phyloP scores from a whole-genome alignment of 306 rosid genomes.

The Dryas drummondii region DNA sequence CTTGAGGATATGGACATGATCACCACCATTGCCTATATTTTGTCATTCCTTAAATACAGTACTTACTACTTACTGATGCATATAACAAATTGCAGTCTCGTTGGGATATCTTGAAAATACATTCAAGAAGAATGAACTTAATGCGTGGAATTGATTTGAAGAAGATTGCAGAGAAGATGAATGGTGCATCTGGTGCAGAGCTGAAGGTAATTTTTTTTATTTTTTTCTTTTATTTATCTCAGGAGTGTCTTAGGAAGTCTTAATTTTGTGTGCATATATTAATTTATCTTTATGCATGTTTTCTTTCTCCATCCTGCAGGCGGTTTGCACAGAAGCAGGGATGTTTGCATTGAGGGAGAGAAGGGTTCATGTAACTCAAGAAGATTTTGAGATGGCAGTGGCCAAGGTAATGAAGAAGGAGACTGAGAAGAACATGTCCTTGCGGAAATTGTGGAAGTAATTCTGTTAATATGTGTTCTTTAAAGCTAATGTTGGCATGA shows the following conservation, averaged over 20 bases:
- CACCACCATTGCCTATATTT: neutral
- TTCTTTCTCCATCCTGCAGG: conserved; percentile 40
- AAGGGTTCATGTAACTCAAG: conserved; percentile 94
- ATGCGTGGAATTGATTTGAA: conserved; percentile 99
- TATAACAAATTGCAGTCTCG: conserved; percentile 68
- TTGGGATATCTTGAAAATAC: conserved; percentile 87
- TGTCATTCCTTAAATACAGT: neutral
- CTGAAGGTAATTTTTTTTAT: conserved; percentile 58
- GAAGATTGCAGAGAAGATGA: conserved; percentile 98
- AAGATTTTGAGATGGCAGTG: conserved; percentile 92
- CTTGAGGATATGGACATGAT: neutral
- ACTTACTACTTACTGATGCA: neutral
- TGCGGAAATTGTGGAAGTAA: conserved; percentile 95
- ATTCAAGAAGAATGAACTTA: conserved; percentile 97
- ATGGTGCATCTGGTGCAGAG: conserved; percentile 99
- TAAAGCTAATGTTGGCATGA: too few relatives aligned
- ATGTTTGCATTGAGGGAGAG: conserved; percentile 98
- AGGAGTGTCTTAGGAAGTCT: neutral
- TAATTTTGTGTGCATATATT: neutral
- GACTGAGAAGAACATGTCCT: conserved; percentile 87
- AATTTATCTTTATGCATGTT: neutral
- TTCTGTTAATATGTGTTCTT: neutral
- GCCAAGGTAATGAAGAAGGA: conserved; percentile 99
- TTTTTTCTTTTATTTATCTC: neutral
- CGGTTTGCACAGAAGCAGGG: conserved; percentile 99